Conservation (phyloP, 106 monocot genomes). For the Cymbidium sinense region DNA sequence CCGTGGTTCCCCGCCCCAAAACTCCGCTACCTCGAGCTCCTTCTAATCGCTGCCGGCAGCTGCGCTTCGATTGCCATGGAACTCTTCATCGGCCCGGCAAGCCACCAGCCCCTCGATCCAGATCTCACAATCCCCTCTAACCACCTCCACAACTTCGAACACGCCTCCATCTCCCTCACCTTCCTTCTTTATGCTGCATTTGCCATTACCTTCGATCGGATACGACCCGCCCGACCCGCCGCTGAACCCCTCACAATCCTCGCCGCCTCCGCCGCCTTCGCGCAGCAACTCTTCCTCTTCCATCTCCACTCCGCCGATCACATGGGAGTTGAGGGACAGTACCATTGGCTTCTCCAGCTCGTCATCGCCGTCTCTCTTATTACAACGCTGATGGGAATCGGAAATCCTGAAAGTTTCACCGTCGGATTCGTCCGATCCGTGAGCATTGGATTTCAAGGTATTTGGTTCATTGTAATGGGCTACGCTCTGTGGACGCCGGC, state of each 20-base stretch:
- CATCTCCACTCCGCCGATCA: slow-evolving; percentile 86
- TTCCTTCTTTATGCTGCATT: slow-evolving; percentile 39
- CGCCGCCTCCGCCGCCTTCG: slow-evolving; percentile 50
- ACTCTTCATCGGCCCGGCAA: slow-evolving; percentile 50
- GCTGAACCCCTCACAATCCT: slow-evolving; percentile 29
- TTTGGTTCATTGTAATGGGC: slow-evolving; percentile 71
- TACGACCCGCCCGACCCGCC: neutral
- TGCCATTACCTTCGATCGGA: slow-evolving; percentile 31
- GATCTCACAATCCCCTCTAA: slow-evolving; percentile 59
- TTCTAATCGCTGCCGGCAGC: slow-evolving; percentile 32
- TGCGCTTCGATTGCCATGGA: slow-evolving; percentile 49
- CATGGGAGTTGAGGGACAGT: slow-evolving; percentile 84
- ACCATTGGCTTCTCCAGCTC: slow-evolving; percentile 66
- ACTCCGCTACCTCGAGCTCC: slow-evolving; percentile 35
- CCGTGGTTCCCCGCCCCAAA: slow-evolving; percentile 42
- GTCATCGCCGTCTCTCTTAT: slow-evolving; percentile 48
- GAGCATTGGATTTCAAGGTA: slow-evolving; percentile 52
- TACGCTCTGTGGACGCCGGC: slow-evolving; percentile 58
- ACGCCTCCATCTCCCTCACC: slow-evolving; percentile 48
- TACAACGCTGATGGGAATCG: slow-evolving; percentile 49
- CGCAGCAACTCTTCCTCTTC: slow-evolving; percentile 65
- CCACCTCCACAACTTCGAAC: slow-evolving; percentile 75
- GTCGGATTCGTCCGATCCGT: slow-evolving; percentile 54
- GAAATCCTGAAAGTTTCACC: slow-evolving; percentile 31
- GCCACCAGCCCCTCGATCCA: slow-evolving; percentile 44